Evolutionary conservation across 495 filamentous ascomycete species (phyloP).

Genomic region (Achaetomiella virescens): DNA sequence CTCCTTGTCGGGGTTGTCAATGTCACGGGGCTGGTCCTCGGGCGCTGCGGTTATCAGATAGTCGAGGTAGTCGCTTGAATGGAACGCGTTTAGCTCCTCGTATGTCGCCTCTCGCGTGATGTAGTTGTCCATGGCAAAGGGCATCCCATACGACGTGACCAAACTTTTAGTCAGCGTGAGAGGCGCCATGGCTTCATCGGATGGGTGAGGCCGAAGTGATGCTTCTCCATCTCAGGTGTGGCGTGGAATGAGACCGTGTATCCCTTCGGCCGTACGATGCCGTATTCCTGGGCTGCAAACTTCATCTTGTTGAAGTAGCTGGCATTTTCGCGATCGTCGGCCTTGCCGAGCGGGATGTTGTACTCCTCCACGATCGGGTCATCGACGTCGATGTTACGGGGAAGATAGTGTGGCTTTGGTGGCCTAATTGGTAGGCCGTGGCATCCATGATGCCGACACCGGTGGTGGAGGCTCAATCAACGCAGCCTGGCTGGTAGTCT

Average conservation of each 20-base stretch:
- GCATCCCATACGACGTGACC: constrained; percentile 89
- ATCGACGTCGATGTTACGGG: constrained; percentile 38
- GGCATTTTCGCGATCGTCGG: constrained; percentile 51
- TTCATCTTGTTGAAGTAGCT: constrained; percentile 59
- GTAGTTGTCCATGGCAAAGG: constrained; percentile 92
- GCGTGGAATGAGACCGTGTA: constrained; percentile 94
- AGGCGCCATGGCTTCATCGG: constrained; percentile 99
- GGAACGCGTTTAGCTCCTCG: constrained; percentile 83
- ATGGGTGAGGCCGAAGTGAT: constrained; percentile 91
- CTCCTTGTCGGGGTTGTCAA: constrained; percentile 43
- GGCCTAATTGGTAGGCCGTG: constrained; percentile 30
- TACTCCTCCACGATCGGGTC: constrained; percentile 66
- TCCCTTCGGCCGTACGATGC: constrained; percentile 70
- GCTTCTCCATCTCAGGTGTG: constrained; percentile 89
- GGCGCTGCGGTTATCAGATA: constrained; percentile 59
- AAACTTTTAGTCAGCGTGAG: constrained; percentile 90
- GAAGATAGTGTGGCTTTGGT: constrained; percentile 47
- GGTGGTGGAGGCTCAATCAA: background rate
- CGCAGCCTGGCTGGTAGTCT: too few species aligned
- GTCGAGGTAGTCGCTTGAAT: constrained; percentile 81
- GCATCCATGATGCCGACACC: constrained; percentile 22
- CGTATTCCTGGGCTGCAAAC: constrained; percentile 61
- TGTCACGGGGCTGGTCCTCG: constrained; percentile 44
- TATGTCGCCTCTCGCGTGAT: constrained; percentile 71
- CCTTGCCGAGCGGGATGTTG: constrained; percentile 46